phyloP scores from a whole-genome alignment of 495 filamentous ascomycete genomes.

The Aspergillus kassunensis region DNA sequence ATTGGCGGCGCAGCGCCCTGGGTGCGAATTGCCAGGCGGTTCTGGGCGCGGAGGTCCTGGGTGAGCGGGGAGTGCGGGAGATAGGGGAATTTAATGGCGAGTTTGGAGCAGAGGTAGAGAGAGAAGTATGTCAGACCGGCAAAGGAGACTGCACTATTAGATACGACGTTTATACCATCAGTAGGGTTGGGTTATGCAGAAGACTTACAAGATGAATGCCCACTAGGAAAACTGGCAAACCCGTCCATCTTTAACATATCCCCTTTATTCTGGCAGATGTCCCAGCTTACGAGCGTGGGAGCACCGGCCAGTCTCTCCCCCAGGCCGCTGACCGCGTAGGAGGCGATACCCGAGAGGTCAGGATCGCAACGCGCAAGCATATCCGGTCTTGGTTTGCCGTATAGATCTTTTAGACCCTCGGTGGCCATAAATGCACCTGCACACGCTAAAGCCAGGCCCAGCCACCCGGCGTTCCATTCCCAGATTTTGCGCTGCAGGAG shows the following conservation, averaged over 20 bases:
- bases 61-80: conserved; percentile 41
- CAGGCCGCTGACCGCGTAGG: conserved; percentile 47
- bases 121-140: conserved; percentile 60
- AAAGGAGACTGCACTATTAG: conserved; percentile 48
- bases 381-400: conserved; percentile 64
- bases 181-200: too few relatives aligned
- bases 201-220: conserved; percentile 61
- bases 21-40: conserved; percentile 32
- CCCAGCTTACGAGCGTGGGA: conserved; percentile 47
- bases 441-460: conserved; percentile 56
- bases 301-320: conserved; percentile 40
- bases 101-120: conserved; percentile 61
- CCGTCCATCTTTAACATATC: conserved; percentile 48
- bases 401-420: conserved; percentile 57
- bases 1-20: conserved; percentile 58
- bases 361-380: conserved; percentile 59
- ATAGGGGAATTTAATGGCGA: conserved; percentile 59
- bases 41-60: conserved; percentile 21
- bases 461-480: conserved; percentile 63
- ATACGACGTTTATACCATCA: too few relatives aligned
- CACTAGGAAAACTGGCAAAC: conserved; percentile 65
- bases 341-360: conserved; percentile 40
- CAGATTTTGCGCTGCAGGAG: conserved; percentile 50
- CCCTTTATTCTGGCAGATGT: conserved; percentile 49
- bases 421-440: conserved; percentile 57